phyloP scores from a whole-genome alignment of 176 grass and related monocot genomes.

The Triticum aestivum region IWGSC_CS_RefSeq_v2.1 NC_057808.1:295992425-295992924 shows the following conservation, averaged over 20 bases:
- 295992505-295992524: neutral
- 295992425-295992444: neutral
- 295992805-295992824: constrained; percentile 9
- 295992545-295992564: constrained; percentile 12
- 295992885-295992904: neutral
- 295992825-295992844: constrained; percentile 1
- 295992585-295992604: constrained; percentile 35
- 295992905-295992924: neutral
- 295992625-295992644: neutral
- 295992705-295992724: constrained; percentile 1
- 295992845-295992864: neutral
- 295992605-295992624: neutral
- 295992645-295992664: constrained; percentile 14
- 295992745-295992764: constrained; percentile 90
- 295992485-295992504: neutral
- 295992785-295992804: constrained; percentile 82
- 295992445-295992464: neutral
- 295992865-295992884: neutral
- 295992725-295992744: constrained; percentile 47
- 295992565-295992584: constrained; percentile 35
- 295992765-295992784: constrained; percentile 80
- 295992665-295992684: neutral
- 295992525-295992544: constrained; percentile 23
- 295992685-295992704: constrained; percentile 37
- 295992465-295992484: neutral